These are phyloP conservation scores for Tuber magnatum DNA, from an alignment of 495 filamentous ascomycete species.

Conservation along the genomic window DNA sequence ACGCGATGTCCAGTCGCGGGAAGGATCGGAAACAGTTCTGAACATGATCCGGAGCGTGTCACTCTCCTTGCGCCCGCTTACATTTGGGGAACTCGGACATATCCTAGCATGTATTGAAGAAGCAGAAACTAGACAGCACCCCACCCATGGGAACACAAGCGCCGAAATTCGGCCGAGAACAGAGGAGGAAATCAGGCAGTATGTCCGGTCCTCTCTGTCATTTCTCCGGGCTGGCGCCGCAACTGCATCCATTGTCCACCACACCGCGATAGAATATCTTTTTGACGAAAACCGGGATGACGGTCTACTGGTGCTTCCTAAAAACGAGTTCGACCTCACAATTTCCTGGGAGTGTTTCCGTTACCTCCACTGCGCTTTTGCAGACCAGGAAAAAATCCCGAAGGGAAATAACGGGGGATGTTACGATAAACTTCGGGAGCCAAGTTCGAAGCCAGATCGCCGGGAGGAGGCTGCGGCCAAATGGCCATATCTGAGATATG, in stretches of 20 bases:
- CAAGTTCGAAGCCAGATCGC: too few species aligned
- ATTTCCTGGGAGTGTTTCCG: neutral
- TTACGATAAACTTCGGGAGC: too few species aligned
- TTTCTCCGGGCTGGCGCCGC: neutral
- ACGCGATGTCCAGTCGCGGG: neutral
- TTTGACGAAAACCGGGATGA: neutral
- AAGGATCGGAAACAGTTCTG: neutral
- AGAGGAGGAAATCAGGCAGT: neutral
- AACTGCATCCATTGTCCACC: neutral
- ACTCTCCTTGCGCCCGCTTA: neutral
- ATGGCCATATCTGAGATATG: neutral
- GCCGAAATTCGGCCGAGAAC: neutral
- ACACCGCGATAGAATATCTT: neutral
- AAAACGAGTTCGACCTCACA: neutral
- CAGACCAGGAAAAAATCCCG: too few species aligned
- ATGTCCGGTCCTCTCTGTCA: neutral
- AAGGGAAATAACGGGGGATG: too few species aligned
- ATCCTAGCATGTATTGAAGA: neutral
- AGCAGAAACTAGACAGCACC: too few species aligned
- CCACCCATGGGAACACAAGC: too few species aligned
- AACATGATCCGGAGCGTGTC: neutral
- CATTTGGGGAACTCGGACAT: neutral
- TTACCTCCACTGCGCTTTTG: neutral
- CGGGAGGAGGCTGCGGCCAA: neutral
- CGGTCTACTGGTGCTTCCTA: too few species aligned